Percentiles rank a stretch among this genome's conserved stretches.
phyloP scores from a whole-genome alignment of 495 filamentous ascomycete species.

The Aspergillus egyptiacus region DNA sequence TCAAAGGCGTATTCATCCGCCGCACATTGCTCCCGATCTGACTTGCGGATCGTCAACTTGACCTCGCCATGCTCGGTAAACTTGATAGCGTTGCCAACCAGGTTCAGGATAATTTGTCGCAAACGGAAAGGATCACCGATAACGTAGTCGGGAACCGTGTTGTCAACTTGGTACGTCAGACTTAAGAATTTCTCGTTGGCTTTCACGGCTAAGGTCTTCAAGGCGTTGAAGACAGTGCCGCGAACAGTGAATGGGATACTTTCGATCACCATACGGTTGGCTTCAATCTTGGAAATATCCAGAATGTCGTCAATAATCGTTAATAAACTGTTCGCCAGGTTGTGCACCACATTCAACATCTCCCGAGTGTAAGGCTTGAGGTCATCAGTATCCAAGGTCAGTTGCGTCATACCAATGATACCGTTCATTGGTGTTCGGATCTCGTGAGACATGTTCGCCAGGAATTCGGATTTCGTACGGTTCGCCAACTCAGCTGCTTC shows the following conservation, averaged over 20 bases:
- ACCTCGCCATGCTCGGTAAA: constrained; percentile 98
- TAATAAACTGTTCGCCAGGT: constrained; percentile 90
- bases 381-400: constrained; percentile 88
- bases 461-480: constrained; percentile 97
- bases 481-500: constrained; percentile 96
- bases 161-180: constrained; percentile 89
- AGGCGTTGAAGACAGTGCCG: constrained; percentile 93
- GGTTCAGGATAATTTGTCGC: constrained; percentile 77
- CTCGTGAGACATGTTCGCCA: constrained; percentile 99
- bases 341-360: constrained; percentile 98
- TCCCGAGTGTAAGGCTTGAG: constrained; percentile 92
- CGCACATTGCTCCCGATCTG: constrained; percentile 57
- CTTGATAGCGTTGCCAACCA: constrained; percentile 64
- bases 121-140: constrained; percentile 96
- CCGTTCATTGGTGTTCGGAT: constrained; percentile 91
- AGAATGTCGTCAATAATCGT: constrained; percentile 99
- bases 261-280: constrained; percentile 99
- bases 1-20: constrained; percentile 86
- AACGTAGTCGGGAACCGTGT: constrained; percentile 91
- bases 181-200: constrained; percentile 97
- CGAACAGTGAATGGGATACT: constrained; percentile 94
- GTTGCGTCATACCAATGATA: constrained; percentile 92
- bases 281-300: constrained; percentile 99
- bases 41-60: constrained; percentile 81
- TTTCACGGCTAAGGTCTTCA: constrained; percentile 93